phyloP scores from a whole-genome alignment of 75 land plant genomes.

The Pseudotsuga menziesii region DNA sequence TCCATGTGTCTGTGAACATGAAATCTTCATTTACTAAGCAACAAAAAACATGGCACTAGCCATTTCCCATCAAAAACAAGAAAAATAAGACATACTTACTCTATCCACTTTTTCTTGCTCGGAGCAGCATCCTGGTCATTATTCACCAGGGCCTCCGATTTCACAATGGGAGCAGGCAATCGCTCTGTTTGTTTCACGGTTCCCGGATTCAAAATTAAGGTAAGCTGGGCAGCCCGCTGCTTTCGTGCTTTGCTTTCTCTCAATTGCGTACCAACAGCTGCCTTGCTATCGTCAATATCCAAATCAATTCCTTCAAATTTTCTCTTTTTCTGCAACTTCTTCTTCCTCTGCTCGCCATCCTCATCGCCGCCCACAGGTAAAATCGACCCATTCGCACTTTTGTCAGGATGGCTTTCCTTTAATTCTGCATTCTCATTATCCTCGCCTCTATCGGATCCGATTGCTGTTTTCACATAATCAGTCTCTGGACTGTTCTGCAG shows the following conservation, averaged over 20 bases:
- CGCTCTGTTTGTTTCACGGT: background rate
- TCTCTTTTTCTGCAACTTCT: background rate
- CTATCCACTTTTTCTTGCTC: conserved; percentile 3
- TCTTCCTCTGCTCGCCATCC: background rate
- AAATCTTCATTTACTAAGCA: too few relatives aligned
- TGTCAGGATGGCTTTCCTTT: background rate
- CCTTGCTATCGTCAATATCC: background rate
- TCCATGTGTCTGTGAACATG: too few relatives aligned
- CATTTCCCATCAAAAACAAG: background rate
- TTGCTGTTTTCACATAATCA: too few relatives aligned
- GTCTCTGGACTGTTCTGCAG: too few relatives aligned
- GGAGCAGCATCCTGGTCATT: background rate
- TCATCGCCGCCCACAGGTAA: background rate
- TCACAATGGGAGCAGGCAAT: conserved; percentile 1
- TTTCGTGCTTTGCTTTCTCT: background rate
- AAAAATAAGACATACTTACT: conserved; percentile 1
- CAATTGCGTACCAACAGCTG: background rate
- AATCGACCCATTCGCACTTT: background rate
- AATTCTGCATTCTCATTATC: background rate
- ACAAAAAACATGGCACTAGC: background rate
- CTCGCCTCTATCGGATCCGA: background rate
- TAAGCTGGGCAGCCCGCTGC: background rate
- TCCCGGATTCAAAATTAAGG: background rate
- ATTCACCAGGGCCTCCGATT: background rate
- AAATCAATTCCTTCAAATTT: conserved; percentile 11